Conservation (phyloP, 2,329 filamentous ascomycete genomes). For the Orbilia javanica region DNA sequence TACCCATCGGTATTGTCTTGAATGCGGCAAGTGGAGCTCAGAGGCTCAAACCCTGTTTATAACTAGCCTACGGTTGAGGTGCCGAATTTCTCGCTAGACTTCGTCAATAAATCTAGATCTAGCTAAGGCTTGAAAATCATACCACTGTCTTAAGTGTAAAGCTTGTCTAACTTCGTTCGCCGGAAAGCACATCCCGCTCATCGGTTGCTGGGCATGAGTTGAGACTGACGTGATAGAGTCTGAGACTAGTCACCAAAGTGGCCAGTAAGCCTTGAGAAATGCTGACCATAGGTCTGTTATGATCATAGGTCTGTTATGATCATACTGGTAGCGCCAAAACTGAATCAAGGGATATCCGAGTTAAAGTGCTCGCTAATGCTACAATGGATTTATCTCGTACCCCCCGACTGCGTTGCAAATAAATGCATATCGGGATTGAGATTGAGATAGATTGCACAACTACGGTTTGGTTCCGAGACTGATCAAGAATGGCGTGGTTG, state of each 20-base stretch:
- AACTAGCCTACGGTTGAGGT: constrained; percentile 16
- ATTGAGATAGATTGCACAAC: no score
- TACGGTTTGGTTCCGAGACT: no score
- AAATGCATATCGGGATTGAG: no score
- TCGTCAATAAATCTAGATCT: background rate
- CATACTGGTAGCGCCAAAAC: no score
- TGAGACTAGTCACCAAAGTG: background rate
- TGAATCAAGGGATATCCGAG: no score
- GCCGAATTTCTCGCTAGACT: constrained; percentile 24
- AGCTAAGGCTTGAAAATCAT: constrained; percentile 37
- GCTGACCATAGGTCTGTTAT: background rate
- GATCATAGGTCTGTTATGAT: no score
- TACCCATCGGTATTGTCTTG: constrained; percentile 16
- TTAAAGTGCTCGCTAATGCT: no score
- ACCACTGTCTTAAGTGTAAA: constrained; percentile 18
- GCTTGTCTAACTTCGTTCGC: constrained; percentile 16
- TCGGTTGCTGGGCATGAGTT: background rate
- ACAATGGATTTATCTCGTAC: no score
- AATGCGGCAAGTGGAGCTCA: constrained; percentile 28
- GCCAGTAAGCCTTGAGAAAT: background rate
- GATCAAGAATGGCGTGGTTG: no score
- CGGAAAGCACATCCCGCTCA: background rate
- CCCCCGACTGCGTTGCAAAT: no score
- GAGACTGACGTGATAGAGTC: background rate
- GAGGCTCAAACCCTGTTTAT: constrained; percentile 38